A percentile compares a stretch with the other conserved stretches of the same genome.
phyloP scores from a whole-genome alignment of 2,329 filamentous ascomycete species.

The Cladosporium sp. region DNA sequence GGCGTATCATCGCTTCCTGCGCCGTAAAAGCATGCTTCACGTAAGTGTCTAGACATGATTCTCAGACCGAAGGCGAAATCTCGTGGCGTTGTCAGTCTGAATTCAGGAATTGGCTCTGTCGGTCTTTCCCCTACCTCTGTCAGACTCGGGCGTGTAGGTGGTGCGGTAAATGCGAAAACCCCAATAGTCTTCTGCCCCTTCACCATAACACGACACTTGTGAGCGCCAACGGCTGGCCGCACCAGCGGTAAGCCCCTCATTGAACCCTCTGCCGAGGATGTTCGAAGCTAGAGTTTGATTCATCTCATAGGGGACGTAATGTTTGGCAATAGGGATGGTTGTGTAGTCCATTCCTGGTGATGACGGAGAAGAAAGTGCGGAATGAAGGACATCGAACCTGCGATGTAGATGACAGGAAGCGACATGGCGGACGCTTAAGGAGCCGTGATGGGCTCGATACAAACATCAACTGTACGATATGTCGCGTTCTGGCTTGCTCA shows the following conservation, averaged over 20 bases:
- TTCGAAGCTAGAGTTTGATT: too few species aligned
- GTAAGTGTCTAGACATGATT: neutral
- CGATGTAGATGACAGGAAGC: neutral
- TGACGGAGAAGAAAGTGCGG: neutral
- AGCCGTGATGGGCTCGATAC: neutral
- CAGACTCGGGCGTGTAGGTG: neutral
- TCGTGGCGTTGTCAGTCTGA: neutral
- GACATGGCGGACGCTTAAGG: neutral
- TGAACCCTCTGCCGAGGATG: too few species aligned
- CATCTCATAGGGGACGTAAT: neutral
- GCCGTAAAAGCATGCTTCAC: neutral
- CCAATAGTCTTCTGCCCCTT: neutral
- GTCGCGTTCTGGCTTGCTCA: neutral
- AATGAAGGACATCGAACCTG: neutral
- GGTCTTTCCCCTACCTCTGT: neutral
- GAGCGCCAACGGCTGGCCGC: neutral
- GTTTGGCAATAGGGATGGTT: neutral
- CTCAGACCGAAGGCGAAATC: neutral
- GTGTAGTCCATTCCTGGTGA: neutral
- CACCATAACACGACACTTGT: neutral
- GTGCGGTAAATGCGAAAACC: conserved; percentile 5
- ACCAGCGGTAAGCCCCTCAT: neutral
- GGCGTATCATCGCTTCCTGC: neutral
- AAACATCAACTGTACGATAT: neutral
- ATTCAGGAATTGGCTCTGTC: neutral